phyloP scores from a whole-genome alignment of 2,329 filamentous ascomycete species.

The Botryotinia narcissicola region DNA sequence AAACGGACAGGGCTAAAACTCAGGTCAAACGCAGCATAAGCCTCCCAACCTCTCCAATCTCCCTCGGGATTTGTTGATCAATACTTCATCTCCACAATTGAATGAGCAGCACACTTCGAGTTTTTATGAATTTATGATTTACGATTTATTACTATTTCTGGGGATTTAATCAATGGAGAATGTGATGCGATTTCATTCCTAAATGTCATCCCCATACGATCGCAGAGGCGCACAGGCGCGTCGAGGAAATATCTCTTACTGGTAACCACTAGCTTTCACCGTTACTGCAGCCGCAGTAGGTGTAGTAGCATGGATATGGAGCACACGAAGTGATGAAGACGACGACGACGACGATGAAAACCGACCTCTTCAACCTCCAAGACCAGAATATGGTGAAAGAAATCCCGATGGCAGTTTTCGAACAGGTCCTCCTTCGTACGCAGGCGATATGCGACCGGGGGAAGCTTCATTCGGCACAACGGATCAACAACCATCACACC shows the following conservation, averaged over 20 bases:
- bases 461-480: constrained; percentile 45
- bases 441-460: constrained; percentile 41
- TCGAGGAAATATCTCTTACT: constrained; percentile 71
- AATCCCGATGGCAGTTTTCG: constrained; percentile 37
- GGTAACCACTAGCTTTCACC: constrained; percentile 84
- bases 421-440: constrained; percentile 43
- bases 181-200: constrained; percentile 35
- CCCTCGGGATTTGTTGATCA: constrained; percentile 22
- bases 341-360: constrained; percentile 52
- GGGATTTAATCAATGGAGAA: constrained; percentile 22
- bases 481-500: constrained; percentile 30
- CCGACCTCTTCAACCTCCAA: constrained; percentile 46
- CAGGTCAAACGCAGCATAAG: constrained; percentile 5
- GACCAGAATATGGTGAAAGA: constrained; percentile 39
- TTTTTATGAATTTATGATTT: constrained; percentile 20
- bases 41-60: constrained; percentile 17
- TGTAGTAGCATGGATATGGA: constrained; percentile 90
- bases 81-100: constrained; percentile 20
- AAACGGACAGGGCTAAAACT: constrained; percentile 8
- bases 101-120: constrained; percentile 13
- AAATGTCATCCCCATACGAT: constrained; percentile 67
- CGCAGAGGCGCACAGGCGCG: constrained; percentile 45
- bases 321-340: constrained; percentile 74
- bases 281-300: constrained; percentile 85
- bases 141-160: constrained; percentile 2